Base-by-base conservation (phyloP, 1,284 basidiomycete species). In the Malassezia japonica region DNA sequence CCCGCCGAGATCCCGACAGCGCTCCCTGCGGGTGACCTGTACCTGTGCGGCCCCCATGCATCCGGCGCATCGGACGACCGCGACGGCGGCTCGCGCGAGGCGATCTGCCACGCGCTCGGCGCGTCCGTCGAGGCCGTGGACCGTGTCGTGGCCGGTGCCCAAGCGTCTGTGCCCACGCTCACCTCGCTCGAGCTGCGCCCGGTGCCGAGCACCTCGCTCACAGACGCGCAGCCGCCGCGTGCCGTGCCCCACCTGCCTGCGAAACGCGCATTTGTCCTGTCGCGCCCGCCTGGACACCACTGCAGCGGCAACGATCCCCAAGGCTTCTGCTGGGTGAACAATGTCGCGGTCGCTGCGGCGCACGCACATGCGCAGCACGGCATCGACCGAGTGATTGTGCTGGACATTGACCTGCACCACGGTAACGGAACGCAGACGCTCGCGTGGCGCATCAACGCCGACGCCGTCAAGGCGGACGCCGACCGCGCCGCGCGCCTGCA, bases 331-430 rank as follows among this genome's bases (percentile, higher is more conserved):
- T 88, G 92, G 67, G 80, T 94, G 33, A 95, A 96, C 69, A 96
- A 96, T 65, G 86, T 91, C 0, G 82, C 84, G 1, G 81, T 96
- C 3, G 90, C 81, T 0, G 87, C 89, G 21, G 86, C 89, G 16
- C 87, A 95, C 70, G 91, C 87, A 86, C 83, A 95, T 71, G 75
- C 90, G 3, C 77, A 81, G 43, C 83, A 95, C 65, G 79, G 80
- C 5, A 78, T 94, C 44, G 82, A 84, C 39, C 82, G 87, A 24
- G 79, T 87, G 1, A 80, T 92, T 29, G 84, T 96, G 43, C 80
- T 95, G 38, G 92, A 96, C 67, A 89, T 95, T 56, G 91, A 96
- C 74, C 77, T 95, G 6, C 90, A 95, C 74, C 90, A 94, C 64
- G 60, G 73, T 25, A 60, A 96, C 67, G 92, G 92, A 1, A 94